Conservation (phyloP, 164 flowering plant genomes). For the Magnolia changhungtana region DNA sequence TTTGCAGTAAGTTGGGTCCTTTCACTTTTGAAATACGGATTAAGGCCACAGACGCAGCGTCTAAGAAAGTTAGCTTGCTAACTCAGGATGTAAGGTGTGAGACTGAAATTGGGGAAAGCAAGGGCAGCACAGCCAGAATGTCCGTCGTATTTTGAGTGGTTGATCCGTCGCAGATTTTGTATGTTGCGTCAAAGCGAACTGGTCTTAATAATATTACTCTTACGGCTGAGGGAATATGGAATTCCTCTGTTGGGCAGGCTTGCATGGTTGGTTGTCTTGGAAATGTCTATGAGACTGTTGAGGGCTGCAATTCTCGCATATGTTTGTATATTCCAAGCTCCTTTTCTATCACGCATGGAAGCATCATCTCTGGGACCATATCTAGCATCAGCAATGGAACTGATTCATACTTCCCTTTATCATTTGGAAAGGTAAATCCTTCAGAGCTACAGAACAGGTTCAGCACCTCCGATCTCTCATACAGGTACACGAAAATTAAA, state of each 20-base stretch:
- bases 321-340: conserved; percentile 63
- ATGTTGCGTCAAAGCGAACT: conserved; percentile 42
- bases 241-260: conserved; percentile 73
- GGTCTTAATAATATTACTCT: conserved; percentile 65
- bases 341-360: conserved; percentile 69
- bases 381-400: conserved; percentile 35
- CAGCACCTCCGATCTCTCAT: conserved; percentile 32
- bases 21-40: conserved; percentile 40
- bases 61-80: conserved; percentile 45
- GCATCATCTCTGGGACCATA: conserved; percentile 56
- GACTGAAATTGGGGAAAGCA: conserved; percentile 16
- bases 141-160: conserved; percentile 63
- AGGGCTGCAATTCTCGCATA: conserved; percentile 53
- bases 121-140: conserved; percentile 39
- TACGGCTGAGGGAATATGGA: conserved; percentile 81
- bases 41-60: conserved; percentile 59
- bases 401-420: conserved; percentile 47
- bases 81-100: conserved; percentile 67
- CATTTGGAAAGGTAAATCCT: conserved; percentile 59
- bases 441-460: conserved; percentile 49
- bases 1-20: conserved; percentile 70
- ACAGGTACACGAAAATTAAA: conserved; percentile 55
- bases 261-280: conserved; percentile 92
- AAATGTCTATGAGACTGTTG: conserved; percentile 22
- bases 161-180: conserved; percentile 40